Percentiles rank a stretch among this genome's conserved stretches.
phyloP scores from a whole-genome alignment of 345 rosid species.

The Boechera retrofracta region DNA sequence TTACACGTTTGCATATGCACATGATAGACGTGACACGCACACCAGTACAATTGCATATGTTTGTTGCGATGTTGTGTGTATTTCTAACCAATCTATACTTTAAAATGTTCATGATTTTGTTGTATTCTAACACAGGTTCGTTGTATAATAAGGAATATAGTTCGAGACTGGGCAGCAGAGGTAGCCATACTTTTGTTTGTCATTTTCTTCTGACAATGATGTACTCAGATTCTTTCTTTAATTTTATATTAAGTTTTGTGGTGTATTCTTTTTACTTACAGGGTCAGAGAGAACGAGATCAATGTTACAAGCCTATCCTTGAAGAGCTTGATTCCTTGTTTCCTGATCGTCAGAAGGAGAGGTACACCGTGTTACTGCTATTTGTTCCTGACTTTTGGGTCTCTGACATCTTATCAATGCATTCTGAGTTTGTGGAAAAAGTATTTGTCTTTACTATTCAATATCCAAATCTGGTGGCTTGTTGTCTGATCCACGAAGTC shows the following conservation, averaged over 20 bases:
- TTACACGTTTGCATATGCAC: constrained; percentile 14
- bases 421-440: constrained; percentile 13
- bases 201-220: constrained; percentile 9
- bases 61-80: constrained; percentile 25
- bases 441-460: constrained; percentile 9
- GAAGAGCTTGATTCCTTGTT: constrained; percentile 84
- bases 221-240: background rate
- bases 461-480: constrained; percentile 6
- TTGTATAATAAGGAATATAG: constrained; percentile 92
- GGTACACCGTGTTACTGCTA: constrained; percentile 47
- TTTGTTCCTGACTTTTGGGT: constrained; percentile 20
- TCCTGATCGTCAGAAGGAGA: constrained; percentile 68
- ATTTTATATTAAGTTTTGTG: background rate
- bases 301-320: constrained; percentile 93
- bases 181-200: constrained; percentile 45
- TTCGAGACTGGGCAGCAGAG: constrained; percentile 99
- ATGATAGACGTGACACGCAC: constrained; percentile 17
- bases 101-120: constrained; percentile 17
- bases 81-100: constrained; percentile 9
- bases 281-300: constrained; percentile 89
- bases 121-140: constrained; percentile 74
- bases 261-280: constrained; percentile 38
- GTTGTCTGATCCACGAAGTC: background rate
- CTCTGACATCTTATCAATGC: constrained; percentile 17
- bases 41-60: background rate